Percentiles rank a stretch among this genome's conserved stretches.
phyloP scores from a whole-genome alignment of 257 asterid species.

The Plectranthus barbatus region DNA sequence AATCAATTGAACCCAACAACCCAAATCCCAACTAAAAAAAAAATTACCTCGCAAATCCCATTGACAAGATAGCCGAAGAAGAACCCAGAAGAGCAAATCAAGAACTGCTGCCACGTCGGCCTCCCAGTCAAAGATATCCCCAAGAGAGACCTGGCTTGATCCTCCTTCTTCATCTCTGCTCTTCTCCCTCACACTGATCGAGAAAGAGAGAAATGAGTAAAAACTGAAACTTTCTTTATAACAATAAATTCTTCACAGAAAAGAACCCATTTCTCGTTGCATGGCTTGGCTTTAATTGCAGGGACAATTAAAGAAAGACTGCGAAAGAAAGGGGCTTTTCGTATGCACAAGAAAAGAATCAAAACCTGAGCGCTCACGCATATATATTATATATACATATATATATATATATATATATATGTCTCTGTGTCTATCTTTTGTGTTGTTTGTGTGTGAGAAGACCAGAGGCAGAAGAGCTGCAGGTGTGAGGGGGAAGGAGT shows the following conservation, averaged over 20 bases:
- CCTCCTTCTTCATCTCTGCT: slow-evolving; percentile 62
- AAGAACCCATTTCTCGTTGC: slow-evolving; percentile 13
- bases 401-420: not conserved
- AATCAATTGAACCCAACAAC: not conserved
- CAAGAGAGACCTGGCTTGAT: slow-evolving; percentile 66
- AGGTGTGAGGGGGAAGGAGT: too few relatives aligned
- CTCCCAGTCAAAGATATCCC: slow-evolving; percentile 66
- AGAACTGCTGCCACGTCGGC: slow-evolving; percentile 81
- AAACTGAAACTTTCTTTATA: not conserved
- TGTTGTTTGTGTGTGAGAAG: not conserved
- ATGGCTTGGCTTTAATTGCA: slow-evolving; percentile 21
- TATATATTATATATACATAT: not conserved
- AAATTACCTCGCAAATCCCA: slow-evolving; percentile 81
- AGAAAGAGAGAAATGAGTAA: not conserved
- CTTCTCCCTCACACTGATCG: not conserved
- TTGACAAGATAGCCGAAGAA: slow-evolving; percentile 92
- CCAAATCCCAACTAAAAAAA: not conserved
- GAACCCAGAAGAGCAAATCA: slow-evolving; percentile 81
- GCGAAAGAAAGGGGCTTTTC: slow-evolving; percentile 13
- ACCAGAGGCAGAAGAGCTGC: not conserved
- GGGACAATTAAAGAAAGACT: not conserved
- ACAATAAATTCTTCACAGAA: not conserved
- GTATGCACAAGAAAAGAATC: slow-evolving; percentile 30
- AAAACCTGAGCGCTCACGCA: not conserved
- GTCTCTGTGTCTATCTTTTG: not conserved